Evolutionary conservation across 345 rosid genomes (phyloP), one percentile per base, ranked within the genome.

Genomic region (Camelina hispida): DNA sequence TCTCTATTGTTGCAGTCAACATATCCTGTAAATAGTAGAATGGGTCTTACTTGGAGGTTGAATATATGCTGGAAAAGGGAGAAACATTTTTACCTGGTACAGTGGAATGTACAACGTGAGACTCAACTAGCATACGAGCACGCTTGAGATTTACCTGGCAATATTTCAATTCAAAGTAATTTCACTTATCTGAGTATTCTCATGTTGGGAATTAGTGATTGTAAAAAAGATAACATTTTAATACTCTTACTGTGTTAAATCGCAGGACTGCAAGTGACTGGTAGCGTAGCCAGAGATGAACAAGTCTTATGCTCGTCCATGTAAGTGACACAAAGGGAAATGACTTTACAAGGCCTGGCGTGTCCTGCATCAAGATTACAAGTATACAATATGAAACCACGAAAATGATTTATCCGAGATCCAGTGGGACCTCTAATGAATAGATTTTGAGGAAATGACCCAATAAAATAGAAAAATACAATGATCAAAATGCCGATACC

Each of bases 141-240:
- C 98, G 97, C 89, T 94, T 94, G 68, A 91, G 85, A 86, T 94
- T 94, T 79, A 94, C 83, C 98, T 94, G 85, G 4, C 62, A 66
- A 40, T 80, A 35, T 60, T 44, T 63, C 23, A 43, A 65, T 67
- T 47, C 75, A 38, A 40, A 50, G 20, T 47, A 35, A 0, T 20
- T 30, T 53, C 17, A 12, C 14, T 66, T 23, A 50, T 30, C 37
- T 28, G 65, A 6, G 52, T 17, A 25, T 56, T 59, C 7, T 61
- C 42, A 30, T 8, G 20, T 66, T 61, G 32, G 20, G 30, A 28
- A 28, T 28, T 23, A 0, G 30, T 5, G 69, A 20, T 56, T 68
- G 69, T 62, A 40, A 63, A 55, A 15, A 64, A 64, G 13, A 64
- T 15, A 47, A 47, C 16, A 57, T 15, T 51, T 46, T 35, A 69